Base-by-base conservation (phyloP, 495 filamentous ascomycete genomes). In the Amphirosellinia nigrospora region DNA sequence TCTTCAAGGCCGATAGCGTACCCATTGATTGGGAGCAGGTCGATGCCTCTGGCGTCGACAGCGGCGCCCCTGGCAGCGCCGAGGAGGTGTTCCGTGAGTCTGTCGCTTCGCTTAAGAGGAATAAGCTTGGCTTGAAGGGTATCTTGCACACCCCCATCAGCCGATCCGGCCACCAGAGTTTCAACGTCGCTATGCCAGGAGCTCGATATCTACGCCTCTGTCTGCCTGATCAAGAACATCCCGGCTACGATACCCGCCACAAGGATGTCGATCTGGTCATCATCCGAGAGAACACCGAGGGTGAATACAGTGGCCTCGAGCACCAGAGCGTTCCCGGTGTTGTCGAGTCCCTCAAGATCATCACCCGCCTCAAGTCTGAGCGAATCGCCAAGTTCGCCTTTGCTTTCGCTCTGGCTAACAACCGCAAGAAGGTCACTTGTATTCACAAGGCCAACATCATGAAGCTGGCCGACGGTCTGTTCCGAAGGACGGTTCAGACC, bases 401-500 rank as follows among this genome's bases (percentile, higher is more conserved):
- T 83, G 90, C 91, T 82, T 99, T 98, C 79, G 96, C 96, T 19
- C 90, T 97, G 53, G 96, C 96, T 76, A 99, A 98, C 86, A 94
- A 97, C 89, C 88, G 96, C 77, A 93, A 96, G 86, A 98, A 97
- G 89, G 93, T 98, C 34, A 98, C 94, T 71, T 97, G 94, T 83
- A 97, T 99, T 76, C 96, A 99, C 89, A 99, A 99, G 87, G 96
- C 96, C 78, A 99, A 98, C 86, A 99, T 99, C 85, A 99, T 99
- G 96, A 98, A 99, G 88, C 87, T 99, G 62, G 95, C 94, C 82
- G 96, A 98, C 77, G 96, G 96, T 84, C 91, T 99, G 69, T 99
- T 99, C 91, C 92, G 96, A 78, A 93, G 91, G 82, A 99, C 96
- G 56, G 96, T 98, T 88, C 92, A 97, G 84, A 89, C 90, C 74